phyloP scores from a whole-genome alignment of 371 early-diverging fungal species.

The Apophysomyces elegans region DNA sequence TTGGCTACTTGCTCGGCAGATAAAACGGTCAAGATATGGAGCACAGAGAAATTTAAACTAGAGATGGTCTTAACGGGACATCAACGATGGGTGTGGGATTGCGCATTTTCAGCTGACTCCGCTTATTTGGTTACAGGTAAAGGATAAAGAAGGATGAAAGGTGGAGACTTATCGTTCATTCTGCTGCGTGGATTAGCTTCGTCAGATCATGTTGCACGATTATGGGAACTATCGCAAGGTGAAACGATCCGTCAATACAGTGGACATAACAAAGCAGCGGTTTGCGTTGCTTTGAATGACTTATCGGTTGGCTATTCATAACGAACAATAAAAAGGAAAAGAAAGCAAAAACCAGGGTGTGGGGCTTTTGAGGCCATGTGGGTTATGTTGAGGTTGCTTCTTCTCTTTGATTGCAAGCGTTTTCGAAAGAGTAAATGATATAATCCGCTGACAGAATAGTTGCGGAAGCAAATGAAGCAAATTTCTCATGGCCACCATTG shows the following conservation, averaged over 20 bases:
- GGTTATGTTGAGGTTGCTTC: too few species aligned
- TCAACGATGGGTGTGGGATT: slow-evolving; percentile 95
- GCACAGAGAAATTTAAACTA: slow-evolving; percentile 65
- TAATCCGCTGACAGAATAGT: too few species aligned
- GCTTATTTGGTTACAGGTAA: slow-evolving; percentile 87
- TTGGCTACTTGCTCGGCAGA: slow-evolving; percentile 92
- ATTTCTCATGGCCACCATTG: too few species aligned
- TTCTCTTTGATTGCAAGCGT: too few species aligned
- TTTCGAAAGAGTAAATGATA: too few species aligned
- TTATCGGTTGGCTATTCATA: slow-evolving; percentile 56
- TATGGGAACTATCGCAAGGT: slow-evolving; percentile 87
- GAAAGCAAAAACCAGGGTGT: not conserved
- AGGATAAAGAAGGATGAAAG: not conserved
- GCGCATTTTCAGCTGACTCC: slow-evolving; percentile 91
- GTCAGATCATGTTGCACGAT: slow-evolving; percentile 84
- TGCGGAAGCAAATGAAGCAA: too few species aligned
- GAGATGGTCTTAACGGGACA: slow-evolving; percentile 83
- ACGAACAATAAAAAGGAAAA: not conserved
- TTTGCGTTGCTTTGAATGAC: slow-evolving; percentile 92
- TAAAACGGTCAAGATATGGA: slow-evolving; percentile 78
- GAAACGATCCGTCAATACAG: slow-evolving; percentile 89
- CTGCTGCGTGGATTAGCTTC: slow-evolving; percentile 57
- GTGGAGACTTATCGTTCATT: not conserved
- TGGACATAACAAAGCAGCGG: slow-evolving; percentile 91
- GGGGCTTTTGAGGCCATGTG: not conserved